Evolutionary conservation across 768 basidiomycete genomes (phyloP).

Genomic region (Serpula lacrymans): DNA sequence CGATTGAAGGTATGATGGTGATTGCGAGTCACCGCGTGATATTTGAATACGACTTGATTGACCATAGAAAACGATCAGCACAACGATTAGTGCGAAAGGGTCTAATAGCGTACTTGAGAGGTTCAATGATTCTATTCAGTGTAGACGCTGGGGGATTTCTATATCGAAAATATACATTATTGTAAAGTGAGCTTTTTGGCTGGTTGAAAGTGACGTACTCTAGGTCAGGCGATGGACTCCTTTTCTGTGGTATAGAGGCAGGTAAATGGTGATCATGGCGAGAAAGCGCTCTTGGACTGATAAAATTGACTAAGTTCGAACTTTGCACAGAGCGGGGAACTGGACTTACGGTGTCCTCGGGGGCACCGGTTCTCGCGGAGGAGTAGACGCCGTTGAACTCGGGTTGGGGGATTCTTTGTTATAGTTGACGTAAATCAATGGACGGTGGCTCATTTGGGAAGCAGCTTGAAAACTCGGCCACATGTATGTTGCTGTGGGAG

Average conservation of each 20-base stretch:
- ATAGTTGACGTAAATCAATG: constrained; percentile 37
- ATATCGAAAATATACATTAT: too few relatives aligned
- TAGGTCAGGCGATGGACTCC: constrained; percentile 28
- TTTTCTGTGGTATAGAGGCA: constrained; percentile 28
- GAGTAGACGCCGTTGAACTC: too few relatives aligned
- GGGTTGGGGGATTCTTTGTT: constrained; percentile 22
- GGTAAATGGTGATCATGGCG: constrained; percentile 23
- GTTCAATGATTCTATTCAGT: constrained; percentile 9
- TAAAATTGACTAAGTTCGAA: too few relatives aligned
- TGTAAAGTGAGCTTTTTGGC: too few relatives aligned
- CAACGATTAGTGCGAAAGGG: too few relatives aligned
- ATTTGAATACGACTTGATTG: too few relatives aligned
- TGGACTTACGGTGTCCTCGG: constrained; percentile 26
- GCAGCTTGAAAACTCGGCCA: constrained; percentile 46
- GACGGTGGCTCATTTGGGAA: constrained; percentile 39
- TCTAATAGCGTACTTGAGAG: constrained; percentile 25
- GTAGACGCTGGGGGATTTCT: too few relatives aligned
- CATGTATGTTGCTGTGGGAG: constrained; percentile 42
- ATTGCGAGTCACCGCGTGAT: too few relatives aligned
- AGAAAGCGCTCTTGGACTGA: constrained; percentile 14
- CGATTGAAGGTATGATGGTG: too few relatives aligned
- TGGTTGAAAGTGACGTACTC: constrained; percentile 23
- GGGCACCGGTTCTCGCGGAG: too few relatives aligned
- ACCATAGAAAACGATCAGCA: too few relatives aligned
- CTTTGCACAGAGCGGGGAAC: constrained; percentile 10